A percentile compares a stretch with the other conserved stretches of the same genome.
Conservation (phyloP, 2,329 filamentous ascomycete genomes). For the Salinomyces thailandicus region DNA sequence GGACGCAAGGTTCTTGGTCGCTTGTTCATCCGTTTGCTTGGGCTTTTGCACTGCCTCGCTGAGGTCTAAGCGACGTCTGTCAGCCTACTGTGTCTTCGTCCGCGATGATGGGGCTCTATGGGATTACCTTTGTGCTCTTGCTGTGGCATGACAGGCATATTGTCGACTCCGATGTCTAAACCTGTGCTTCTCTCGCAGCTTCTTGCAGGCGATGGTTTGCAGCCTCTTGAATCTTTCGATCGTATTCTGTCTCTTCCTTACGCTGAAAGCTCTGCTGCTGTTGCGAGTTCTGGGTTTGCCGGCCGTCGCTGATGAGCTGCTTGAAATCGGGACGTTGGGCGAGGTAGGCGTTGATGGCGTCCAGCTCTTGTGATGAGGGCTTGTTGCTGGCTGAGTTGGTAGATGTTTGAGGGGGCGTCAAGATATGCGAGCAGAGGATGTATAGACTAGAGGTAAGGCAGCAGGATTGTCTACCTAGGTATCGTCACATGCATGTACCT, state of each 20-base stretch:
- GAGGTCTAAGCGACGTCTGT: neutral
- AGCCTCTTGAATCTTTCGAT: constrained; percentile 1
- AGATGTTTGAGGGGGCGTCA: neutral
- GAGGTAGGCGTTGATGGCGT: constrained; percentile 3
- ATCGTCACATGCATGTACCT: too few species aligned
- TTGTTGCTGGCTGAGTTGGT: neutral
- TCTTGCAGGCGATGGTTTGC: neutral
- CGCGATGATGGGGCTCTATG: neutral
- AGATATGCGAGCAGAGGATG: too few species aligned
- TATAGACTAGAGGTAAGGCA: too few species aligned
- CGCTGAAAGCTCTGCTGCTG: neutral
- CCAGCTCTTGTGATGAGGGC: constrained; percentile 2
- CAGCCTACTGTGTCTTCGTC: constrained; percentile 1
- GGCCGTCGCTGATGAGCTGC: constrained; percentile 18
- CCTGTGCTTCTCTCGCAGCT: neutral
- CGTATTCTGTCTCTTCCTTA: constrained; percentile 1
- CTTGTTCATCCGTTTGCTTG: constrained; percentile 2
- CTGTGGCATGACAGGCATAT: constrained; percentile 33
- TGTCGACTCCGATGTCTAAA: constrained; percentile 4
- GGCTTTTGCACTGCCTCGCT: constrained; percentile 1
- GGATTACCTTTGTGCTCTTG: constrained; percentile 29
- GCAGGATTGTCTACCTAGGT: too few species aligned
- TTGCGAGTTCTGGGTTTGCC: constrained; percentile 1
- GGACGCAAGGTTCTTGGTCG: constrained; percentile 25
- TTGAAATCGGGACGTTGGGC: constrained; percentile 17